Conservation (phyloP, 192 early-diverging fungal genomes). For the Haplosporangium gracile region DNA sequence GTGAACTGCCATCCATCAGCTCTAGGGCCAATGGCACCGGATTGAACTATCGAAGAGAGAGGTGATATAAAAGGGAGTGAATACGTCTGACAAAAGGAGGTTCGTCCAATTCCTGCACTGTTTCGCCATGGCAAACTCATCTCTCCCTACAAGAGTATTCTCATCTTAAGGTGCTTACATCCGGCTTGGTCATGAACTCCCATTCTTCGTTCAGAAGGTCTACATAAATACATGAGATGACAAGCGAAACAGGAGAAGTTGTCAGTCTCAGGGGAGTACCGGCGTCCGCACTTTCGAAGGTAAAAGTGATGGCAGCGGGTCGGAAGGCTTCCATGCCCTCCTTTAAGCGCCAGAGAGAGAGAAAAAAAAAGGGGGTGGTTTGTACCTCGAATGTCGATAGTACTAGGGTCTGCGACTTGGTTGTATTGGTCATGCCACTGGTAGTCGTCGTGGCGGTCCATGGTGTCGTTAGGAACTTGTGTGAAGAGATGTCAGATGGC, state of each 20-base stretch:
- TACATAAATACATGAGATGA: conserved; percentile 9
- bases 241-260: not conserved
- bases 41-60: conserved; percentile 67
- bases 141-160: not conserved
- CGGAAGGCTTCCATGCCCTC: no score
- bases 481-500: not conserved
- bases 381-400: conserved; percentile 50
- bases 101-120: not conserved
- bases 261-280: not conserved
- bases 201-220: conserved; percentile 61
- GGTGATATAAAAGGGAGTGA: not conserved
- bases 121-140: not conserved
- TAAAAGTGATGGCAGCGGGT: not conserved
- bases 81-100: not conserved
- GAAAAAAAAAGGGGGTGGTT: not conserved
- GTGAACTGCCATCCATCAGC: conserved; percentile 82
- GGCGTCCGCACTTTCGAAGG: no score
- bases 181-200: conserved; percentile 68
- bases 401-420: conserved; percentile 18
- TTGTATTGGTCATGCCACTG: conserved; percentile 46
- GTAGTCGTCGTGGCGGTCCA: conserved; percentile 42
- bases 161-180: conserved; percentile 48
- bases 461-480: not conserved
- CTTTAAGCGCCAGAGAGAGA: not conserved
- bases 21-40: conserved; percentile 79